These are phyloP conservation scores for Suillus occidentalis DNA, from an alignment of 768 basidiomycete genomes.

Conservation along the genomic window DNA sequence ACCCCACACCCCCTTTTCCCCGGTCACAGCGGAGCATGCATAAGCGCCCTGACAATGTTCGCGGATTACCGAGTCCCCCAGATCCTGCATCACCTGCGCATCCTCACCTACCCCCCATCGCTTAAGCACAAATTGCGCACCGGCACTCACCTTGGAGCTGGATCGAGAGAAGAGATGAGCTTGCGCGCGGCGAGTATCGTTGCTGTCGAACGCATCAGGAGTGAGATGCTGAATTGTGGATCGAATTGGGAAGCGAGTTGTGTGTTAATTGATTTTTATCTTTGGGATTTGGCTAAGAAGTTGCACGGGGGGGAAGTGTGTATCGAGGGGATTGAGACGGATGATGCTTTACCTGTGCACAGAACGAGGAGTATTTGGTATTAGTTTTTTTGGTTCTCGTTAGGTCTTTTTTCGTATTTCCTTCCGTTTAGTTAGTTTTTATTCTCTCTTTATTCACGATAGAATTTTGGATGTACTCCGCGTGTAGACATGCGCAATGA, in stretches of 20 bases:
- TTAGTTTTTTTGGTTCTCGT: conserved; percentile 35
- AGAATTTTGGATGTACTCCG: neutral
- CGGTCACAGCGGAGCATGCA: conserved; percentile 50
- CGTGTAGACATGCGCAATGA: neutral
- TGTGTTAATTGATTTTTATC: conserved; percentile 86
- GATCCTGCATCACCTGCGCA: conserved; percentile 79
- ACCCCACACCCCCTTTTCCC: conserved; percentile 74
- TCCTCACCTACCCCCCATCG: conserved; percentile 67
- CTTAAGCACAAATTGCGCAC: conserved; percentile 52
- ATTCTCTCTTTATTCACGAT: neutral
- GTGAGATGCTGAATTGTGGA: conserved; percentile 43
- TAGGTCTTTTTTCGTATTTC: neutral
- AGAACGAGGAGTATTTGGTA: conserved; percentile 88
- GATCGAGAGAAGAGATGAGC: conserved; percentile 71
- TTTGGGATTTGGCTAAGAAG: conserved; percentile 85
- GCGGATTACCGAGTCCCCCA: conserved; percentile 93
- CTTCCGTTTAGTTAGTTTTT: neutral
- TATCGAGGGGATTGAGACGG: conserved; percentile 58
- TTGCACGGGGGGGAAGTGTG: conserved; percentile 62
- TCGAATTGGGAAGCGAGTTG: conserved; percentile 49
- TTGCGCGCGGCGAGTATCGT: conserved; percentile 79
- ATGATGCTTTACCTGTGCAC: conserved; percentile 66
- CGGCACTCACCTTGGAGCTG: conserved; percentile 47
- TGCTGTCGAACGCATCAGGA: conserved; percentile 73
- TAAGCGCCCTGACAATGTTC: conserved; percentile 86